Evolutionary conservation across 2,329 filamentous ascomycete species (phyloP).

Genomic region (Aspergillus viridinutans): DNA sequence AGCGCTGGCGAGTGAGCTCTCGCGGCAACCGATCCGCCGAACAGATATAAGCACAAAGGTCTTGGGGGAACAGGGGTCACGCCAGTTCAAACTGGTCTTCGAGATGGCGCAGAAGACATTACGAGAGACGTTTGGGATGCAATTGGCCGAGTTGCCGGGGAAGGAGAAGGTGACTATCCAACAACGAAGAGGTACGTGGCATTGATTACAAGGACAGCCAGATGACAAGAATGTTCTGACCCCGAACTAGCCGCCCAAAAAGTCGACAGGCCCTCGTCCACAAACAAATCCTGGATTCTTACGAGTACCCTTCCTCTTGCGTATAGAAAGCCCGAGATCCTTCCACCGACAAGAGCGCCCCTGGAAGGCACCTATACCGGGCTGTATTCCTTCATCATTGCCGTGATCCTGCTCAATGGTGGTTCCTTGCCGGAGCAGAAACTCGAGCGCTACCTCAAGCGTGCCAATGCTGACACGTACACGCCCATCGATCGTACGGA

Average conservation of each 20-base stretch:
- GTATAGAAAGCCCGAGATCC: slow-evolving; percentile 64
- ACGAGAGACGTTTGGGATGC: slow-evolving; percentile 78
- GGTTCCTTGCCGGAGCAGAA: slow-evolving; percentile 76
- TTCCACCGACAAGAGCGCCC: slow-evolving; percentile 64
- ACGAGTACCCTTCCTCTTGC: slow-evolving; percentile 64
- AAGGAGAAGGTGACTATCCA: slow-evolving; percentile 76
- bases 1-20: slow-evolving; percentile 58
- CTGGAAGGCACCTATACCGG: slow-evolving; percentile 76
- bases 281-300: slow-evolving; percentile 72
- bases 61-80: slow-evolving; percentile 62
- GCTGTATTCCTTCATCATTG: slow-evolving; percentile 74
- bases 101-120: slow-evolving; percentile 70
- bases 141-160: slow-evolving; percentile 75
- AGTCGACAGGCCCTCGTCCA: slow-evolving; percentile 37
- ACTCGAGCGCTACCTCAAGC: slow-evolving; percentile 68
- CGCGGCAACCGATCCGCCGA: slow-evolving; percentile 54
- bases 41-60: slow-evolving; percentile 61
- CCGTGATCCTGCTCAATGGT: slow-evolving; percentile 67
- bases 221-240: background rate
- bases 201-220: background rate
- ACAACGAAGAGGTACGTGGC: slow-evolving; percentile 65
- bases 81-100: slow-evolving; percentile 74
- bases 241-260: slow-evolving; percentile 47
- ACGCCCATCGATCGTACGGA: slow-evolving; percentile 74
- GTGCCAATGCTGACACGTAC: slow-evolving; percentile 70